A percentile compares a stretch with the other conserved stretches of the same genome.
Conservation (phyloP, 768 basidiomycete genomes). For the Gloeostereum incarnatum region DNA sequence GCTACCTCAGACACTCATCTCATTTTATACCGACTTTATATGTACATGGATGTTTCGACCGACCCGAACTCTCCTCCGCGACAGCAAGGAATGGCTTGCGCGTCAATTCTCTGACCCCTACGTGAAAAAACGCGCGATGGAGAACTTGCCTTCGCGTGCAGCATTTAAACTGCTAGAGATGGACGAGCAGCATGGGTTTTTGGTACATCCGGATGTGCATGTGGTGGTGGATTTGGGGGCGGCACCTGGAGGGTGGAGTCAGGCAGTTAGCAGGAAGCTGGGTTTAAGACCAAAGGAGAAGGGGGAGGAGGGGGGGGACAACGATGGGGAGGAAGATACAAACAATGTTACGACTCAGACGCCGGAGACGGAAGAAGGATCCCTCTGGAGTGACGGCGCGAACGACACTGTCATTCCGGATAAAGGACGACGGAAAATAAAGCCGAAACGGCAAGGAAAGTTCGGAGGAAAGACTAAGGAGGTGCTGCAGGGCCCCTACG, state of each 20-base stretch:
- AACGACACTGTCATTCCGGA: not conserved
- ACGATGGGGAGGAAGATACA: conserved; percentile 8
- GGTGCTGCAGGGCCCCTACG: conserved; percentile 16
- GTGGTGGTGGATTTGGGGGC: conserved; percentile 84
- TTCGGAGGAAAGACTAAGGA: not conserved
- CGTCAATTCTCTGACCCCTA: conserved; percentile 68
- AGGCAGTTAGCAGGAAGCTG: conserved; percentile 63
- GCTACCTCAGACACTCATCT: no score
- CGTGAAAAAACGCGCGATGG: conserved; percentile 39
- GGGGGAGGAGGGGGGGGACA: conserved; percentile 7
- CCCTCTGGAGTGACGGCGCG: no score
- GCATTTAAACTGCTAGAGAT: conserved; percentile 91
- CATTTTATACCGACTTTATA: no score
- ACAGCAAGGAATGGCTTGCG: conserved; percentile 63
- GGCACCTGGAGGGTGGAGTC: conserved; percentile 92
- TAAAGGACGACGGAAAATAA: conserved; percentile 1
- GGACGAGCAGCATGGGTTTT: conserved; percentile 47
- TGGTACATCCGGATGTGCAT: conserved; percentile 39
- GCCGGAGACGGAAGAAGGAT: conserved; percentile 16
- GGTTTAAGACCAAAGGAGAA: conserved; percentile 33
- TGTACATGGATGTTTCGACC: no score
- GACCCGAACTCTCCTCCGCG: no score
- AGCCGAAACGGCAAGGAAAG: conserved; percentile 8
- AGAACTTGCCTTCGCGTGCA: conserved; percentile 70
- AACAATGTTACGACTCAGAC: conserved; percentile 4